Percentiles rank a stretch among this genome's conserved stretches.
phyloP scores from a whole-genome alignment of 768 basidiomycete species.

The Dioszegia aurantiaca region DNA sequence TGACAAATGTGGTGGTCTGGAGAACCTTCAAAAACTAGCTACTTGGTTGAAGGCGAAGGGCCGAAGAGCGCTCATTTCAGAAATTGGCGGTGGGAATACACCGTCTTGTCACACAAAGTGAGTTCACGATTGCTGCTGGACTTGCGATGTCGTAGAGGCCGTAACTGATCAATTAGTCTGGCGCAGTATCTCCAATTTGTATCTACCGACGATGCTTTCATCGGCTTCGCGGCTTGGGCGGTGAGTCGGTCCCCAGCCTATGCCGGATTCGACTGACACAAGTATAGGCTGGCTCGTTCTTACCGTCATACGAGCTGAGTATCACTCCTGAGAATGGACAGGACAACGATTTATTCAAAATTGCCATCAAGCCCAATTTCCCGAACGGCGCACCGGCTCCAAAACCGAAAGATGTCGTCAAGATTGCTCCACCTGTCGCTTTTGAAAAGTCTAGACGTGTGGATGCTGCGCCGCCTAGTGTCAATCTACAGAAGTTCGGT shows the following conservation, averaged over 20 bases:
- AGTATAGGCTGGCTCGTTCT: conserved; percentile 57
- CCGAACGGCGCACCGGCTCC: conserved; percentile 18
- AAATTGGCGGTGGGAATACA: conserved; percentile 62
- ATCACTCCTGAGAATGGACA: conserved; percentile 56
- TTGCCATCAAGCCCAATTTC: conserved; percentile 35
- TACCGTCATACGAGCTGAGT: conserved; percentile 58
- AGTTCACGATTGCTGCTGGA: conserved; percentile 37
- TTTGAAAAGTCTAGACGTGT: not conserved
- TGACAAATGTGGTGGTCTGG: conserved; percentile 55
- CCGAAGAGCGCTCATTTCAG: conserved; percentile 62
- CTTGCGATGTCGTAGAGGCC: not conserved
- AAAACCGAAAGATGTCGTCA: too few relatives aligned
- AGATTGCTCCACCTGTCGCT: not conserved
- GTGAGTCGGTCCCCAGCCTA: conserved; percentile 46
- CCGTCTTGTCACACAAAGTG: conserved; percentile 56
- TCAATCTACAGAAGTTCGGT: too few relatives aligned
- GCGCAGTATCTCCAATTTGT: conserved; percentile 56
- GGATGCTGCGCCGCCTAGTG: too few relatives aligned
- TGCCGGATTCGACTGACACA: too few relatives aligned
- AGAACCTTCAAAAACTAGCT: conserved; percentile 55
- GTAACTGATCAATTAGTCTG: conserved; percentile 25
- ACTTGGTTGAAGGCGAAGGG: conserved; percentile 56
- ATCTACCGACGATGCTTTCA: conserved; percentile 56
- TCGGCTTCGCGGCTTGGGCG: conserved; percentile 61
- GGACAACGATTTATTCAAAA: conserved; percentile 47